Conservation (phyloP, 2,329 filamentous ascomycete species). For the Metarhizium anisopliae region DNA sequence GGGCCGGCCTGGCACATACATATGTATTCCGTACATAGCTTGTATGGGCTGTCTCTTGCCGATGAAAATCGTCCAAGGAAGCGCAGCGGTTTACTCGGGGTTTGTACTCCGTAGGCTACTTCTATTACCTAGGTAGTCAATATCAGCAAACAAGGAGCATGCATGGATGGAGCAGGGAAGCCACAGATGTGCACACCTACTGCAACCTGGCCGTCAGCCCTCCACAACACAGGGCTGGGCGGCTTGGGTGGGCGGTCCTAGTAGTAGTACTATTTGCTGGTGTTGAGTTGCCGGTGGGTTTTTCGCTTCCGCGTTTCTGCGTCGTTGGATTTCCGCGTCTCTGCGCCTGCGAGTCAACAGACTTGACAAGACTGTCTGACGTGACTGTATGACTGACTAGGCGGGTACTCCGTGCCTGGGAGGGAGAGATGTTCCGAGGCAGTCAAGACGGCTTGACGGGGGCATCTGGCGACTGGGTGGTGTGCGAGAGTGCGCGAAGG, state of each 20-base stretch:
- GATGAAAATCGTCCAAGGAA: neutral
- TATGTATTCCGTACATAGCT: too few species aligned
- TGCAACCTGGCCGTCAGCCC: neutral
- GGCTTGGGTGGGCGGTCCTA: neutral
- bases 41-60: neutral
- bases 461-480: neutral
- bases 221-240: conserved; percentile 3
- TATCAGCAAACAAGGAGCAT: neutral
- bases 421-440: neutral
- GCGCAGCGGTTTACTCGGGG: neutral
- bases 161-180: neutral
- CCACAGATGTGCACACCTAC: neutral
- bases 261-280: neutral
- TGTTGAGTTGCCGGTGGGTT: neutral
- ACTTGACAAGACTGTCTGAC: neutral
- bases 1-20: neutral
- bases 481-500: neutral
- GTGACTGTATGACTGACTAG: neutral
- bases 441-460: neutral
- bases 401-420: neutral
- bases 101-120: too few species aligned
- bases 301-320: conserved; percentile 2
- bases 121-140: neutral
- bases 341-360: neutral
- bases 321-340: neutral